A percentile compares a stretch with the other conserved stretches of the same genome.
Conservation (phyloP, 371 early-diverging fungal species). For the Mucor plumbeus region DNA sequence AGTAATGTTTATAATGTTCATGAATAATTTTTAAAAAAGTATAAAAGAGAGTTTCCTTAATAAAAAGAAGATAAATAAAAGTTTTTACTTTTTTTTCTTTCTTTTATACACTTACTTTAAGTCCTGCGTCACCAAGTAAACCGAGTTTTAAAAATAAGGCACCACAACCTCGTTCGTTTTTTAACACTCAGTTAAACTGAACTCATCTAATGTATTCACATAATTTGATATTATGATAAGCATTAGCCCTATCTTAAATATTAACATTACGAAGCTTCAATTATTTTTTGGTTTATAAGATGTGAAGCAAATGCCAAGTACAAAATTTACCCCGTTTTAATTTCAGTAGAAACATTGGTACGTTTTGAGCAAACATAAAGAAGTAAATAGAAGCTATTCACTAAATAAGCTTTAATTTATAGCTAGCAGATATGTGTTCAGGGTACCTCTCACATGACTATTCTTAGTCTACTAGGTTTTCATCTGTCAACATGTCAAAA, state of each 20-base stretch:
- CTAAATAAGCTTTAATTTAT: background rate
- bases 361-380: background rate
- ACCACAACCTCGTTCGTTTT: constrained; percentile 6
- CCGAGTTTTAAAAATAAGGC: constrained; percentile 11
- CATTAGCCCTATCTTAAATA: background rate
- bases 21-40: constrained; percentile 3
- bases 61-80: background rate
- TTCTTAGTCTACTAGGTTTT: background rate
- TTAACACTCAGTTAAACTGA: constrained; percentile 3
- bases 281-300: background rate
- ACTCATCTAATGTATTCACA: background rate
- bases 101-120: background rate
- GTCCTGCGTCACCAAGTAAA: constrained; percentile 3
- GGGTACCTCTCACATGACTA: constrained; percentile 1
- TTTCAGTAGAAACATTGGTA: background rate
- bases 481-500: background rate
- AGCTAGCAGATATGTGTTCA: background rate
- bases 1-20: background rate
- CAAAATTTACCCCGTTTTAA: background rate
- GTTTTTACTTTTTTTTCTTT: constrained; percentile 1
- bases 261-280: background rate
- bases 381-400: background rate
- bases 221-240: background rate
- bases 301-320: background rate
- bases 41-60: background rate